phyloP scores from a whole-genome alignment of 345 rosid genomes.

The Microcos paniculata region DNA sequence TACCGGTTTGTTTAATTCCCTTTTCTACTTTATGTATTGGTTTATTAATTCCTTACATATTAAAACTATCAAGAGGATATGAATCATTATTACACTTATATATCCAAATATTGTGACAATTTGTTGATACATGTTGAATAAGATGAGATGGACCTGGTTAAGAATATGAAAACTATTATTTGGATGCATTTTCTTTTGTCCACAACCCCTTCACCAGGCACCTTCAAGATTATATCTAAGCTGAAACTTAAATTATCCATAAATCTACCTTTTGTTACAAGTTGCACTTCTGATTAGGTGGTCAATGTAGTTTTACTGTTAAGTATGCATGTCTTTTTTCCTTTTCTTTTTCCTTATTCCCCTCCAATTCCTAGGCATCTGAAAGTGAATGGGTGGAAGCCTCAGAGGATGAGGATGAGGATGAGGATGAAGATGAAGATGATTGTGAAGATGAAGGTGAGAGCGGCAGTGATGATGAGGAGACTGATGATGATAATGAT shows the following conservation, averaged over 20 bases:
- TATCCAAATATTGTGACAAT: neutral
- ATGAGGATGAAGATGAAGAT: slow-evolving; percentile 52
- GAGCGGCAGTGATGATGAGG: slow-evolving; percentile 47
- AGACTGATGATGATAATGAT: slow-evolving; percentile 52
- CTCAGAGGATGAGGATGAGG: slow-evolving; percentile 83
- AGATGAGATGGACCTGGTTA: slow-evolving; percentile 4
- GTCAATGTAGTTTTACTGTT: slow-evolving; percentile 2
- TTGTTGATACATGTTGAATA: neutral
- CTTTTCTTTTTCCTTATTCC: slow-evolving; percentile 14
- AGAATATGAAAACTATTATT: neutral
- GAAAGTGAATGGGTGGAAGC: slow-evolving; percentile 92
- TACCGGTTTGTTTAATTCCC: slow-evolving; percentile 66
- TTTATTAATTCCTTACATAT: slow-evolving; percentile 1
- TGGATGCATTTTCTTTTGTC: neutral
- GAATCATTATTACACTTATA: neutral
- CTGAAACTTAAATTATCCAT: neutral
- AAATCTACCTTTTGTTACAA: neutral
- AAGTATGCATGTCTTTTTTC: slow-evolving; percentile 11
- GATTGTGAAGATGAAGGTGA: slow-evolving; percentile 53
- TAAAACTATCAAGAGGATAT: neutral
- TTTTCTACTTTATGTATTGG: slow-evolving; percentile 9
- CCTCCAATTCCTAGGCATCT: slow-evolving; percentile 51
- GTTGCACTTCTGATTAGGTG: neutral
- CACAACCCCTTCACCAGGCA: neutral
- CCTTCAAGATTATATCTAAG: neutral